Conservation (phyloP, 2,329 filamentous ascomycete species). For the Cryphonectria parasitica region DNA sequence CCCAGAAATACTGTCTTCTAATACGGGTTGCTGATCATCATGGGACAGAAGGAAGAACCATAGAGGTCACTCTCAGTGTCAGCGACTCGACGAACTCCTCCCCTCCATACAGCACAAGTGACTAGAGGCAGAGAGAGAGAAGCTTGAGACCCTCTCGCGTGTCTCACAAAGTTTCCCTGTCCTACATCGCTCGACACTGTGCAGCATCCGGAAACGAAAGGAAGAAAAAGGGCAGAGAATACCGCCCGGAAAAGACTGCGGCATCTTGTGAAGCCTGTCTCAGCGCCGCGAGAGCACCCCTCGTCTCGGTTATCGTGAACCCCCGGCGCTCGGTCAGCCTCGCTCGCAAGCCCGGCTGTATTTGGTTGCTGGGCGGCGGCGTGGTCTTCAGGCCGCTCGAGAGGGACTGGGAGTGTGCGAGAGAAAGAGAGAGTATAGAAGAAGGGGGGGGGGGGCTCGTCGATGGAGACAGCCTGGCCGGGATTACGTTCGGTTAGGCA, state of each 20-base stretch:
- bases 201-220: conserved; percentile 24
- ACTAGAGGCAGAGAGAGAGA: background rate
- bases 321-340: conserved; percentile 21
- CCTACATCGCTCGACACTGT: conserved; percentile 17
- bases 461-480: background rate
- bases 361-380: background rate
- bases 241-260: conserved; percentile 12
- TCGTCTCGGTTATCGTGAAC: conserved; percentile 29
- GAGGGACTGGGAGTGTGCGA: background rate
- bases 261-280: conserved; percentile 25
- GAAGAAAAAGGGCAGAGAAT: background rate
- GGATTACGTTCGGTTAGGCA: background rate
- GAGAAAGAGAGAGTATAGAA: no score
- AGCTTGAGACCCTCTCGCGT: background rate
- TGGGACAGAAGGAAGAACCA: background rate
- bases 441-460: background rate
- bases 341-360: conserved; percentile 7
- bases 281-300: conserved; percentile 20
- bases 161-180: conserved; percentile 27
- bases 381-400: background rate
- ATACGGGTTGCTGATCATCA: background rate
- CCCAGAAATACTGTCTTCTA: background rate
- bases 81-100: background rate
- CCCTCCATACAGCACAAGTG: background rate
- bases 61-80: background rate